A percentile compares a stretch with the other conserved stretches of the same genome.
phyloP scores from a whole-genome alignment of 805 yeast species.

The Kazachstania bromeliacearum region DNA sequence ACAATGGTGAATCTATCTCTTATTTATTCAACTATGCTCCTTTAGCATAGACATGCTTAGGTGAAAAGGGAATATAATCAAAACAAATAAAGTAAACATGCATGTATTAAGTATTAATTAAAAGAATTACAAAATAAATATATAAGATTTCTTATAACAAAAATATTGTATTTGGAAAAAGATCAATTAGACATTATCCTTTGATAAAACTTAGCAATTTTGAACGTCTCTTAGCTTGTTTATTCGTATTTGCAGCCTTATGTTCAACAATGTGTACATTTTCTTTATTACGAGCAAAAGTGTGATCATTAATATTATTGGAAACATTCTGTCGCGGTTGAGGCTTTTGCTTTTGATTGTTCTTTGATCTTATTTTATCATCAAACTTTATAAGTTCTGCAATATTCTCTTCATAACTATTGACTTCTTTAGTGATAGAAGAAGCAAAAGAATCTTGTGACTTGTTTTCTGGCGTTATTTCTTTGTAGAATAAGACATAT shows the following conservation, averaged over 20 bases:
- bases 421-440: not conserved
- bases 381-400: slow-evolving; percentile 19
- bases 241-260: no score
- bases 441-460: not conserved
- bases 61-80: no score
- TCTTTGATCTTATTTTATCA: slow-evolving; percentile 10
- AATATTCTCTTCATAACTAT: slow-evolving; percentile 13
- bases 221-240: slow-evolving; percentile 17
- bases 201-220: slow-evolving; percentile 20
- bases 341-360: not conserved
- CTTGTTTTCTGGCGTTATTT: slow-evolving; percentile 28
- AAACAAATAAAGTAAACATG: no score
- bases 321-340: not conserved
- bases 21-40: slow-evolving; percentile 49
- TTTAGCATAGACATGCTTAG: slow-evolving; percentile 18
- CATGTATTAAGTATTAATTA: not conserved
- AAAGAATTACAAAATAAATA: slow-evolving; percentile 2
- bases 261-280: no score
- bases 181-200: no score
- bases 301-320: no score
- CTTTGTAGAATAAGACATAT: slow-evolving; percentile 75
- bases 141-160: slow-evolving; percentile 15
- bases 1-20: slow-evolving; percentile 89
- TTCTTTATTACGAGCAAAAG: not conserved
- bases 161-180: no score